Evolutionary conservation across 306 rosid genomes (phyloP), one percentile per base, ranked within the genome.

Genomic region (Gillenia trifoliata): DNA sequence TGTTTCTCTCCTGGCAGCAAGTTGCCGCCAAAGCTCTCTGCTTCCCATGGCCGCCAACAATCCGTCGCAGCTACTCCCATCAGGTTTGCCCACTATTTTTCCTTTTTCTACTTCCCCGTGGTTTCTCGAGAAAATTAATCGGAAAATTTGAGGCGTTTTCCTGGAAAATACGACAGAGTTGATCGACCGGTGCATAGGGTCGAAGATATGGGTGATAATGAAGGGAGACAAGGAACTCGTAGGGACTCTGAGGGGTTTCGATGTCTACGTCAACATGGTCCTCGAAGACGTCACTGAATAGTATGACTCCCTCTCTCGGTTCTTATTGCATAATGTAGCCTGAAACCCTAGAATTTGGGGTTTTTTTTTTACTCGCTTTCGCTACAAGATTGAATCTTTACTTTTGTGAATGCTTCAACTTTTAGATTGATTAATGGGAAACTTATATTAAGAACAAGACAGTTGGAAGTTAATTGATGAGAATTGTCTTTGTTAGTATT

Each of bases 191-290:
- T 93, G 98, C 82, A 93, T 93, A 19, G 98, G 98, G 67, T 93
- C 98, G 1, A 93, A 93, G 80, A 91, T 93, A 55, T 93, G 98
- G 98, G 98, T 93, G 74, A 91, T 93, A 75, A 93, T 93, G 98
- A 93, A 93, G 80, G 97, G 97, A 10, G 98, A 93, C 88, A 93
- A 93, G 87, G 98, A 93, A 85, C 97, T 93, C 22, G 98, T 93
- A 30, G 98, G 98, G 23, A 93, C 94, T 74, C 96, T 91, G 30
- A 88, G 85, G 71, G 98, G 98, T 10, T 93, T 93, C 78, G 98
- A 93, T 86, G 97, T 93, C 34, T 91, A 93, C 70, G 97, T 93
- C 77, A 93, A 93, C 83, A 91, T 93, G 98, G 98, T 93, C 70
- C 98, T 93, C 64, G 97, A 91, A 87, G 98, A 93, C 82, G 98